Percentiles rank a stretch among this genome's conserved stretches.
Conservation (phyloP, 208 protist species). For the Acanthamoeba sp. region DNA sequence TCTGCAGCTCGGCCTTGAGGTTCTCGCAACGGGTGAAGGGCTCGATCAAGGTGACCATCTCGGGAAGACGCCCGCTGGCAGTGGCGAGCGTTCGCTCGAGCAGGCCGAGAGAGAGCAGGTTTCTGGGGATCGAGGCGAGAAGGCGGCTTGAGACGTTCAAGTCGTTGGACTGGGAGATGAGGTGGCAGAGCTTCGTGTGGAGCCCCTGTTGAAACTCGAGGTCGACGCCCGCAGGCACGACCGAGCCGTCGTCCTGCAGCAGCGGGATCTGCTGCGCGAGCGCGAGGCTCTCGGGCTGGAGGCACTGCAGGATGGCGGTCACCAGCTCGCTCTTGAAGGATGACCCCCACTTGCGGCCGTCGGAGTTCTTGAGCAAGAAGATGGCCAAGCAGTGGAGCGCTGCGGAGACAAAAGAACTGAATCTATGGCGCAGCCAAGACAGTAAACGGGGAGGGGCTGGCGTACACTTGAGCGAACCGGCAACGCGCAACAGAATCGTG, state of each 20-base stretch:
- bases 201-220: background rate
- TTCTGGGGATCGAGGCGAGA: background rate
- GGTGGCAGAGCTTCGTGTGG: background rate
- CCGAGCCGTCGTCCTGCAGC: background rate
- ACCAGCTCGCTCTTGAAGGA: background rate
- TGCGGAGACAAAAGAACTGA: background rate
- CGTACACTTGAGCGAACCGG: background rate
- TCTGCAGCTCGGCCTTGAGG: background rate
- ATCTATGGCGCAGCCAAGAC: background rate
- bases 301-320: background rate
- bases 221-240: background rate
- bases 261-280: background rate
- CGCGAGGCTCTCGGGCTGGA: background rate
- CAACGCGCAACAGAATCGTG: background rate
- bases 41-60: background rate
- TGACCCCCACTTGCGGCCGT: background rate
- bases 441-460: background rate
- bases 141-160: background rate
- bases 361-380: slow-evolving; percentile 9
- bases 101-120: background rate
- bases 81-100: background rate
- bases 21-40: background rate
- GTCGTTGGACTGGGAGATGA: background rate
- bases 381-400: background rate
- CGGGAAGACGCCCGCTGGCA: background rate